phyloP scores from a whole-genome alignment of 306 rosid species.

The Castanea mollissima region DNA sequence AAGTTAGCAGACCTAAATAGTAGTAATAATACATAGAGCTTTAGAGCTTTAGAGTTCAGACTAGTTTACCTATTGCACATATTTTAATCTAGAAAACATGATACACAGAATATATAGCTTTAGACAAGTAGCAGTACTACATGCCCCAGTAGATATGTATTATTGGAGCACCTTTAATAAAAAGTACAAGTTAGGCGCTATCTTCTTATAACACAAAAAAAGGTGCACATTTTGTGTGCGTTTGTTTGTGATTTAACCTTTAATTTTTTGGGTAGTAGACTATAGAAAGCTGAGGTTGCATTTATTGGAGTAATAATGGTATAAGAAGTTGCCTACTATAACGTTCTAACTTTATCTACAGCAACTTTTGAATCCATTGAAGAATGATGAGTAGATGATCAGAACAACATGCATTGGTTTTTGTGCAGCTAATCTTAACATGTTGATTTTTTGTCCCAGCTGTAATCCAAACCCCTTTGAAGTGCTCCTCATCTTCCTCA shows the following conservation, averaged over 20 bases:
- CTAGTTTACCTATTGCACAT: not conserved
- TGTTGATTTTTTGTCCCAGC: slow-evolving; percentile 40
- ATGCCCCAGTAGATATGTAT: slow-evolving; percentile 17
- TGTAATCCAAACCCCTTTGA: slow-evolving; percentile 34
- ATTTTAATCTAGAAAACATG: not conserved
- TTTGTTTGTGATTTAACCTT: not conserved
- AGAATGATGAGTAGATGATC: slow-evolving; percentile 69
- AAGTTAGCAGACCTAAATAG: not conserved
- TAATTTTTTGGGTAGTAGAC: slow-evolving; percentile 16
- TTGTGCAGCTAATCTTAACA: slow-evolving; percentile 35
- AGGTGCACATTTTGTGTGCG: not conserved
- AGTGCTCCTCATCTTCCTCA: slow-evolving; percentile 16
- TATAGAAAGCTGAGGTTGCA: slow-evolving; percentile 23
- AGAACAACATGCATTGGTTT: slow-evolving; percentile 37
- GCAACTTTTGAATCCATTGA: slow-evolving; percentile 50
- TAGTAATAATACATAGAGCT: not conserved
- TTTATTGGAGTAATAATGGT: slow-evolving; percentile 47
- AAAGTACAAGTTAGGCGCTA: not conserved
- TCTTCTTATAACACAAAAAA: not conserved
- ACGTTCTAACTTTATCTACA: slow-evolving; percentile 43
- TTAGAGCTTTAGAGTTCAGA: not conserved
- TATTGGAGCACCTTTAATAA: not conserved
- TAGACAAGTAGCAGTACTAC: slow-evolving; percentile 23
- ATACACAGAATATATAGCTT: slow-evolving; percentile 7
- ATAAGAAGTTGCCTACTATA: slow-evolving; percentile 37